Conservation (phyloP, 1,284 basidiomycete species). For the Marasmius oreades region DNA sequence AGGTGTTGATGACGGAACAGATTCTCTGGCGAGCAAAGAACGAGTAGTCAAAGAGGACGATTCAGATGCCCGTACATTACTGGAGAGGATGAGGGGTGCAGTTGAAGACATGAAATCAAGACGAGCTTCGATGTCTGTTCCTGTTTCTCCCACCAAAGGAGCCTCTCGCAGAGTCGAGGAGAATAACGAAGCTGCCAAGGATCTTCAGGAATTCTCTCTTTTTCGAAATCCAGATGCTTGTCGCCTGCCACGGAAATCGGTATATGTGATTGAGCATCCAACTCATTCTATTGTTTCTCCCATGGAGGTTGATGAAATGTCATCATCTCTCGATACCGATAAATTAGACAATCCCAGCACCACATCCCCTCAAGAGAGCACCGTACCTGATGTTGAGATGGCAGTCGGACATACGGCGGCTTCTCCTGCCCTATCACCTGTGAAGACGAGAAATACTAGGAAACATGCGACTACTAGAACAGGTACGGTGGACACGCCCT, state of each 20-base stretch:
- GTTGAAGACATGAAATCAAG: conserved; percentile 58
- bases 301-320: neutral
- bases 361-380: neutral
- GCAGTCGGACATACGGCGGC: neutral
- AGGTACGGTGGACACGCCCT: conserved; percentile 14
- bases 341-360: no score
- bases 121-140: conserved; percentile 34
- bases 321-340: neutral
- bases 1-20: neutral
- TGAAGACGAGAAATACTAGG: neutral
- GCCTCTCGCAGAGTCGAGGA: neutral
- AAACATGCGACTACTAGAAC: neutral
- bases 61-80: conserved; percentile 47
- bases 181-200: neutral
- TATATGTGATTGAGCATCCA: neutral
- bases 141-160: conserved; percentile 18
- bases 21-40: conserved; percentile 26
- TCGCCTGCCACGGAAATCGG: neutral
- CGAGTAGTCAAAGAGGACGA: conserved; percentile 21
- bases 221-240: neutral
- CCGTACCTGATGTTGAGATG: neutral
- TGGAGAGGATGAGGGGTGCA: conserved; percentile 61
- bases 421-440: conserved; percentile 13
- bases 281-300: neutral
- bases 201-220: neutral